Conservation (phyloP, 140 eudicot species). For the Anethum foeniculum region DNA sequence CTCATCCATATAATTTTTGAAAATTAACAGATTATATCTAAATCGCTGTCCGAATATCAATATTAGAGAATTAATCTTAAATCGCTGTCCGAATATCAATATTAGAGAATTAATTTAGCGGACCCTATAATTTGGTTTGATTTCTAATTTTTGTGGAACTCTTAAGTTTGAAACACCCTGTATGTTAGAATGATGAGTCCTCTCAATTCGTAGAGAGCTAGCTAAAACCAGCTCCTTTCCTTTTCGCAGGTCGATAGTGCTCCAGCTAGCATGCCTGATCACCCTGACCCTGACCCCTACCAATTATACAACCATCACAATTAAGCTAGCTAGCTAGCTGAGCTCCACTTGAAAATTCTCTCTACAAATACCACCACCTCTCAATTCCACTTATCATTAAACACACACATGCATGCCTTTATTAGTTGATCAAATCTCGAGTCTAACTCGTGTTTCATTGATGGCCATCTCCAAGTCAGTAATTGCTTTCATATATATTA, state of each 20-base stretch:
- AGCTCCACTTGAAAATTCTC: not conserved
- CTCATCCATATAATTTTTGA: too few relatives aligned
- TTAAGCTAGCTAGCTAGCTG: not conserved
- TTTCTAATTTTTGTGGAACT: too few relatives aligned
- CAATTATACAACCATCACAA: not conserved
- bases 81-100: too few relatives aligned
- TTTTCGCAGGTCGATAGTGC: not conserved
- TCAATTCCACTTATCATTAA: not conserved
- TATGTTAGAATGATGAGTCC: not conserved
- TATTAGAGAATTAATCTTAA: too few relatives aligned
- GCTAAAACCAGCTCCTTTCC: not conserved
- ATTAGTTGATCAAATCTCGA: not conserved
- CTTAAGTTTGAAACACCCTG: too few relatives aligned
- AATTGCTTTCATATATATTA: slow-evolving; percentile 1
- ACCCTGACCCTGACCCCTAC: not conserved
- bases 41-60: too few relatives aligned
- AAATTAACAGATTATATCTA: too few relatives aligned
- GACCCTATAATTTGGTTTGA: too few relatives aligned
- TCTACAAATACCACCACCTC: not conserved
- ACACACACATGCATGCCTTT: not conserved
- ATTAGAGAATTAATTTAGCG: too few relatives aligned
- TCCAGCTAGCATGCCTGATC: not conserved
- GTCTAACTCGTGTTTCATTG: not conserved
- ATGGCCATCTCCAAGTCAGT: slow-evolving; percentile 19
- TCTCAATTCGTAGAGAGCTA: not conserved